Evolutionary conservation across 2,329 filamentous ascomycete species (phyloP).

Genomic region (Clarireedia sp.): DNA sequence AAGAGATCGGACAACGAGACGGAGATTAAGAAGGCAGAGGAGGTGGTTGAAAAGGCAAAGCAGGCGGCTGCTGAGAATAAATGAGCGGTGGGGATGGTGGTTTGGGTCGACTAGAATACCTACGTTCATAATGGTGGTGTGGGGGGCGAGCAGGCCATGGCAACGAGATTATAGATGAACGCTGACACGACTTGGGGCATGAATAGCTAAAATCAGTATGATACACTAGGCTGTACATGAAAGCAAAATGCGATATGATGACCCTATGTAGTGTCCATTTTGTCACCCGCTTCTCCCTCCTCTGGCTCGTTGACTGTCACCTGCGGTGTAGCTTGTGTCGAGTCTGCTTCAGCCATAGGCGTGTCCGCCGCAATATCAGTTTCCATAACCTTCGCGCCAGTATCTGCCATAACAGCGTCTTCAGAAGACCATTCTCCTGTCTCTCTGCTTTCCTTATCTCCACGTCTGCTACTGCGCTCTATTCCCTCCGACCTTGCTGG

Average conservation of each 20-base stretch:
- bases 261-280: slow-evolving; percentile 55
- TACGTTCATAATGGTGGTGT: no score
- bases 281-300: slow-evolving; percentile 37
- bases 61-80: slow-evolving; percentile 10
- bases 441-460: slow-evolving; percentile 7
- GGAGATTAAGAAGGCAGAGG: slow-evolving; percentile 37
- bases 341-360: slow-evolving; percentile 22
- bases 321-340: slow-evolving; percentile 34
- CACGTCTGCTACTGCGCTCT: background rate
- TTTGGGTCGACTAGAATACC: no score
- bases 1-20: slow-evolving; percentile 52
- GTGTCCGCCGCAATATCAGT: slow-evolving; percentile 25
- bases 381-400: slow-evolving; percentile 34
- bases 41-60: slow-evolving; percentile 44
- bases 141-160: no score
- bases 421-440: slow-evolving; percentile 37
- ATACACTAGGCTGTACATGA: slow-evolving; percentile 22
- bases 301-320: slow-evolving; percentile 42
- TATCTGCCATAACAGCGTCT: slow-evolving; percentile 53
- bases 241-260: background rate
- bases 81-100: background rate
- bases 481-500: slow-evolving; percentile 26
- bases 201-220: slow-evolving; percentile 13
- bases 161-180: no score
- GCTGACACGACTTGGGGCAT: no score